These are phyloP conservation scores for Arthrobotrys sinensis DNA, from an alignment of 2,329 filamentous ascomycete species.

Conservation along the genomic window DNA sequence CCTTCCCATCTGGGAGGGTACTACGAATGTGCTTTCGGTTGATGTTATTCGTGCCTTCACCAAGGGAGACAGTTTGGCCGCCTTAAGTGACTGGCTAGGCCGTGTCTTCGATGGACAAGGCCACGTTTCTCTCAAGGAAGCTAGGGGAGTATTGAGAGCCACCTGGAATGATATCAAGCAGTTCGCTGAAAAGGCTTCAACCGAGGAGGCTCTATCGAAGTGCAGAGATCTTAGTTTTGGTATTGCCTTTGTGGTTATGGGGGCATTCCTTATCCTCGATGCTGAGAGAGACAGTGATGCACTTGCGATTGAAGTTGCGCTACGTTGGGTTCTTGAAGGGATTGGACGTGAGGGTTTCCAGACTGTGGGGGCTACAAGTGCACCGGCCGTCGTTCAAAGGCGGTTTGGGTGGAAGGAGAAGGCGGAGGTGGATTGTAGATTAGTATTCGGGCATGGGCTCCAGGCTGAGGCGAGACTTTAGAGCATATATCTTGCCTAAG, in stretches of 20 bases:
- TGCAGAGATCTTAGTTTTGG: constrained; percentile 65
- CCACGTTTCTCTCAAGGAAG: constrained; percentile 42
- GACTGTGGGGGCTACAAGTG: constrained; percentile 31
- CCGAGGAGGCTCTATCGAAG: constrained; percentile 65
- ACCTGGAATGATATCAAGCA: constrained; percentile 68
- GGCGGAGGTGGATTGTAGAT: constrained; percentile 54
- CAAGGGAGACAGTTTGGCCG: constrained; percentile 64
- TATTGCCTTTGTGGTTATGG: constrained; percentile 66
- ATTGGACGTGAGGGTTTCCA: constrained; percentile 57
- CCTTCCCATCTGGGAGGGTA: constrained; percentile 80
- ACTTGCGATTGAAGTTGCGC: constrained; percentile 64
- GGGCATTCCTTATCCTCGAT: constrained; percentile 66
- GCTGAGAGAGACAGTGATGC: constrained; percentile 66
- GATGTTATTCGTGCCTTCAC: constrained; percentile 70
- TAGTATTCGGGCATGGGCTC: constrained; percentile 55
- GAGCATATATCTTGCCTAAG: neutral
- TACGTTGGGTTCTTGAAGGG: constrained; percentile 63
- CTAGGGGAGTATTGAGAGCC: constrained; percentile 24
- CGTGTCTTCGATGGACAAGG: constrained; percentile 61
- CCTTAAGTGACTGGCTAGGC: constrained; percentile 62
- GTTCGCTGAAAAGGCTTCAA: constrained; percentile 66
- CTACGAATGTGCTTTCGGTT: constrained; percentile 78
- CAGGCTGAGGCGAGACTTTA: constrained; percentile 44
- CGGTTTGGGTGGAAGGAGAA: constrained; percentile 50
- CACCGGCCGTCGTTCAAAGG: constrained; percentile 32